These are phyloP conservation scores for Sanghuangporus weigelae DNA, from an alignment of 1,284 basidiomycete genomes.

Conservation along the genomic window DNA sequence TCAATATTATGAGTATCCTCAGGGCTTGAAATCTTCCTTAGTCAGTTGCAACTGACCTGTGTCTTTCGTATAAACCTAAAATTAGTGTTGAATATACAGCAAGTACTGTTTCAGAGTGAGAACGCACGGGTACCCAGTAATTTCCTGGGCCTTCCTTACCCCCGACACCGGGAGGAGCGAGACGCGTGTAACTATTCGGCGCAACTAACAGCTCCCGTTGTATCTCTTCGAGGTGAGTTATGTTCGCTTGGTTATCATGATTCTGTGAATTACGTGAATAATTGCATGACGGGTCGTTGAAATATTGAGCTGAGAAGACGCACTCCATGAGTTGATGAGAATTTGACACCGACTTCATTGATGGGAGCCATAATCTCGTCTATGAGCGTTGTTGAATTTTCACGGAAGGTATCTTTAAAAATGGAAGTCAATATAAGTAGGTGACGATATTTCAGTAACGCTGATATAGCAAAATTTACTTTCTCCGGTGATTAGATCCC, in stretches of 20 bases:
- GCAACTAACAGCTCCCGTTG: slow-evolving; percentile 35
- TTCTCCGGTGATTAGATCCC: slow-evolving; percentile 65
- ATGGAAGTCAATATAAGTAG: too few relatives aligned
- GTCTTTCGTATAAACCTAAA: slow-evolving; percentile 30
- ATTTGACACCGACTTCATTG: slow-evolving; percentile 41
- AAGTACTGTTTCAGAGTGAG: not conserved
- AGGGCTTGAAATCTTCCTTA: not conserved
- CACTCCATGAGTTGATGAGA: slow-evolving; percentile 36
- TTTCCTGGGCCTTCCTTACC: slow-evolving; percentile 57
- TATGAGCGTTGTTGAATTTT: slow-evolving; percentile 47
- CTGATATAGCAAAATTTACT: slow-evolving; percentile 31
- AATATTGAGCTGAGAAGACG: not conserved
- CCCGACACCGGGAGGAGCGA: slow-evolving; percentile 52
- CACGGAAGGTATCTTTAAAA: slow-evolving; percentile 51
- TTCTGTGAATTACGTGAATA: slow-evolving; percentile 13
- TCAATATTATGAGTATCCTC: not conserved
- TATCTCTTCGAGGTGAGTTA: slow-evolving; percentile 31
- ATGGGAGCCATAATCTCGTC: slow-evolving; percentile 47
- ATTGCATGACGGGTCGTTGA: not conserved
- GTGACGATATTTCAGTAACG: not conserved
- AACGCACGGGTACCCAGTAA: slow-evolving; percentile 64
- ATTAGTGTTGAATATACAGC: not conserved
- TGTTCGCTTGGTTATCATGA: slow-evolving; percentile 26
- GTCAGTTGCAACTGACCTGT: slow-evolving; percentile 24
- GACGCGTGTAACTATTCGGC: slow-evolving; percentile 57